Base-by-base conservation (phyloP, 2,329 filamentous ascomycete genomes). In the Alternaria burnsii region DNA sequence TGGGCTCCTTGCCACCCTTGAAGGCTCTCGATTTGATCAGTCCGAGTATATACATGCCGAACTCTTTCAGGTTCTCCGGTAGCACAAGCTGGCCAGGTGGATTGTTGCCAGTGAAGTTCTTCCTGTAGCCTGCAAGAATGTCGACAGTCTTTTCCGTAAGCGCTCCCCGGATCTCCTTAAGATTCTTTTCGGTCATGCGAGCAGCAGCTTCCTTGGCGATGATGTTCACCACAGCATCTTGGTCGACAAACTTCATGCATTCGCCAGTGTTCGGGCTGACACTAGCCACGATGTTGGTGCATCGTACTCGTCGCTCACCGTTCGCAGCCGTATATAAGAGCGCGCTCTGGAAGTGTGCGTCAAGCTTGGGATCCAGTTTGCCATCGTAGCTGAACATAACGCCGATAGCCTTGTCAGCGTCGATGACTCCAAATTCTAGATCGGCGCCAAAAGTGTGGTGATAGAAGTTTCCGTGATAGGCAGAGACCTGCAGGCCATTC, bases 281-380 rank as follows among this genome's bases (percentile, higher is more conserved):
- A 59, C 92, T 94, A 2, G 95, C 94, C 58, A 99, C 94, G 26
- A 96, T 86, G 76, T 99, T 99, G 75, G 89, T 92, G 80, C 95
- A 99, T 60, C 95, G 86, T 50, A 99, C 95, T 55, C 95, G 87
- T 50, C 95, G 89, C 79, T 99, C 89, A 4, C 95, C 95, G 52
- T 87, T 89, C 4, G 93, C 91, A 5, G 94, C 96, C 1, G 95
- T 99, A 81, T 99, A 99, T 2, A 99, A 86, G 3, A 99, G 83
- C 2, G 95, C 95, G 22, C 92, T 93, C 78, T 99, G 95, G 85
- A 99, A 99, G 80, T 99, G 95, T 8, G 94, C 94, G 78, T 99
- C 95, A 22, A 98, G 86, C 80, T 97, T 97, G 5, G 93, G 84
- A 79, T 99, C 95, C n/a, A 99, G 87, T 80, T 98, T 98, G 61